Evolutionary conservation across 768 basidiomycete genomes (phyloP), one percentile per base, ranked within the genome.

Genomic region (Cyclocybe cylindracea): DNA sequence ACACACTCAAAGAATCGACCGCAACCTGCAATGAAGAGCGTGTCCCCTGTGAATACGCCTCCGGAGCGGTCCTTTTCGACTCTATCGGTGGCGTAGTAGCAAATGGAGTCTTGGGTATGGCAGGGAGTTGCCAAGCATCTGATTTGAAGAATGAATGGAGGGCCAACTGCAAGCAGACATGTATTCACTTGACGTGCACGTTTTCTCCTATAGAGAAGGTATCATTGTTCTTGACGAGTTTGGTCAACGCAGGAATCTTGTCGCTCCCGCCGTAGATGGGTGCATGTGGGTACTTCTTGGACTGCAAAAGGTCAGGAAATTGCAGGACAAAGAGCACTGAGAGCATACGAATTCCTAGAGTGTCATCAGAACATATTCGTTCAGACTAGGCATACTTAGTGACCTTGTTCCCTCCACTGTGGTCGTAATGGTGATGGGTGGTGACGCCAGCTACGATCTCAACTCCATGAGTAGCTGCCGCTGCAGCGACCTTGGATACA

Each of bases 101-200:
- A 97, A 60, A 96, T 95, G 11, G 95, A 97, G 70, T 98, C 96
- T 65, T 91, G 90, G 3, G 96, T 98, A 68, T 98, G 96, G 70
- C 94, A 95, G 1, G 94, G 91, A 1, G 91, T 94, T 19, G 90
- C 86, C 18, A 94, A 71, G 68, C 89, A 91, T 66, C 91, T 90
- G 54, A 10, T 40, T 39, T 55, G 24, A 41, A 46, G 39, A 54
- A 52, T 35, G 51, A 33, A 47, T 13, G 33, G 31, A 33, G 47
- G 44, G 41, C 24, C 42, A 18, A 32, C 29, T 39, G 44, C 32
- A 33, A 29, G 48, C 35, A 51, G 48, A 61, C 39, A 18, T 35
- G 24, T 39, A 42, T 55, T 51, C 55, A 85, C 86, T 71, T 84
- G 71, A 91, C 75, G 40, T 69, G 74, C 50, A 89, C 77, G 53